Evolutionary conservation across 2,329 filamentous ascomycete species (phyloP), one percentile per base, ranked within the genome.

Genomic region (Xylaria sp.): DNA sequence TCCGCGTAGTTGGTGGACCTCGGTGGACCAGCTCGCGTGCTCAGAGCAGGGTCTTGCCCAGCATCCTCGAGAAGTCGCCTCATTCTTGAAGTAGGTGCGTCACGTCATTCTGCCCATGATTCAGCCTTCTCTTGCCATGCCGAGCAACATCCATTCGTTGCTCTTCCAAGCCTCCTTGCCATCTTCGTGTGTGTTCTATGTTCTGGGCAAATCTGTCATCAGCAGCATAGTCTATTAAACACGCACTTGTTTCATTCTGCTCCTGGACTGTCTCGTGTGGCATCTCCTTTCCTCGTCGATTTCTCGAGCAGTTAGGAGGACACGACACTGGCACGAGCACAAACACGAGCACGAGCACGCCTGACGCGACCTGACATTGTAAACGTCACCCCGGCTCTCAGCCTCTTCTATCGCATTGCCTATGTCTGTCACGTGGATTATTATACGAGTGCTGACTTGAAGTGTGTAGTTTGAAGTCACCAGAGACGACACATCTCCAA

Each of bases 361-460:
- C 4, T 51, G 13, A 11, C 23, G 6, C 44, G 47, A 34, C 6
- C 34, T 51, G 13, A 55, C 37, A 19, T 19, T 52, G 39, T 18
- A 8, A 30, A 23, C 34, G 23, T 42, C 3, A 44, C 19, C 42
- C 42, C 9, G 16, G 39, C 19, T 46, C 13, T 54, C 7, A 47
- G 11, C 53, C 35, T 7, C 19, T 52, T 8, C n/a, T n/a, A 10
- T 3, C 19, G 34, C 35, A 9, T 39, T 48, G 18, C 30, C 53
- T 57, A 16, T n/a, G 7, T 19, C 16, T 39, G 8, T 6, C 5
- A 2, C 34, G 23, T 30, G 23, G 23, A 30, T n/a, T 35, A 46
- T 6, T 39, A 39, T 2, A 54, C 23, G 23, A 30, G 23, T 30
- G 52, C 59, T 61, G 35, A 63, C 54, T 37, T 23, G 3, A n/a